Evolutionary conservation across 2,329 filamentous ascomycete genomes (phyloP).

Genomic region (Aspergillus ibericus): DNA sequence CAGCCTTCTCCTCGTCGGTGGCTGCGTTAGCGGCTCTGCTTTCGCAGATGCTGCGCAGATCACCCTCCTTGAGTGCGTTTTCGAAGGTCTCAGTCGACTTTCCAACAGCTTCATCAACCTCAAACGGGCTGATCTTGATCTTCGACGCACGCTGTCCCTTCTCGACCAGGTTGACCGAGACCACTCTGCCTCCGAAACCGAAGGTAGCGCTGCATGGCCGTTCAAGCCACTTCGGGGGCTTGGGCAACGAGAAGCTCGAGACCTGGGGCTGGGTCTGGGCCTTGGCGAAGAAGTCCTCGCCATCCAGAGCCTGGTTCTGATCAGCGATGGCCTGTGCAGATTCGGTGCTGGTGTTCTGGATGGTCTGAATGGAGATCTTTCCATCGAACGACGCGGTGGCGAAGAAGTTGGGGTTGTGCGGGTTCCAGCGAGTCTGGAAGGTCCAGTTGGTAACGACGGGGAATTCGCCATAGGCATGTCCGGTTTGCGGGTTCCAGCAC

Average conservation of each 20-base stretch:
- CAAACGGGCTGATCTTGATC: constrained; percentile 82
- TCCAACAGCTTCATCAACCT: constrained; percentile 82
- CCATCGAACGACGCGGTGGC: constrained; percentile 97
- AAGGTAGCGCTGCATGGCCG: constrained; percentile 84
- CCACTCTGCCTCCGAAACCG: constrained; percentile 90
- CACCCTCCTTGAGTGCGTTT: constrained; percentile 71
- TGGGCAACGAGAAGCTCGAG: constrained; percentile 80
- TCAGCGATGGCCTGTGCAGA: constrained; percentile 61
- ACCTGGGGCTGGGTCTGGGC: constrained; percentile 89
- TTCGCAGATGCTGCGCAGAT: constrained; percentile 77
- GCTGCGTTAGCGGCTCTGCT: constrained; percentile 71
- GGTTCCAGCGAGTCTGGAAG: constrained; percentile 92
- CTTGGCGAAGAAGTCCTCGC: constrained; percentile 94
- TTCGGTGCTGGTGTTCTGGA: constrained; percentile 87
- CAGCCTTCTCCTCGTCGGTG: constrained; percentile 88
- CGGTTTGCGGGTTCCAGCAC: constrained; percentile 93
- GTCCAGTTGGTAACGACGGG: constrained; percentile 99
- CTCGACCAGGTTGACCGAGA: constrained; percentile 65
- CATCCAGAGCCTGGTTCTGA: constrained; percentile 71
- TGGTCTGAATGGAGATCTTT: constrained; percentile 88
- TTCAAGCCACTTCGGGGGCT: constrained; percentile 88
- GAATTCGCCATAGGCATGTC: constrained; percentile 84
- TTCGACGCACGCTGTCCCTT: constrained; percentile 70
- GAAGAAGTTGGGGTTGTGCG: constrained; percentile 84
- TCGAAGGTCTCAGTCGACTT: constrained; percentile 84